These are phyloP conservation scores for Kwoniella shandongensis DNA, from an alignment of 768 basidiomycete species.

Conservation along the genomic window DNA sequence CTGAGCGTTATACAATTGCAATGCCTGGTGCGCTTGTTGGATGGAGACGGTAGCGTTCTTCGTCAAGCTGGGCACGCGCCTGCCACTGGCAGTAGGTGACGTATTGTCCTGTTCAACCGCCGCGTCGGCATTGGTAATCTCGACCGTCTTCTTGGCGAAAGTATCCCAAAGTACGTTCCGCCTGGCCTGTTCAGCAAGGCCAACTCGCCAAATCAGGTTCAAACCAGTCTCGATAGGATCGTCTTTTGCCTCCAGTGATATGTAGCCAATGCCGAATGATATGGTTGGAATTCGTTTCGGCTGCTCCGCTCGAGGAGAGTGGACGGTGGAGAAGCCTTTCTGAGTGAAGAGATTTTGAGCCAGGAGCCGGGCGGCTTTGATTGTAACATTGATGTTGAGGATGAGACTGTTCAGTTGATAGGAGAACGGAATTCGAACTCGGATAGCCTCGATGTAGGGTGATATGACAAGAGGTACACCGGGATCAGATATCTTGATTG, in stretches of 20 bases:
- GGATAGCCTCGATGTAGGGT: constrained; percentile 65
- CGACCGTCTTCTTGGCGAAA: constrained; percentile 74
- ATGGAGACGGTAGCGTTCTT: constrained; percentile 61
- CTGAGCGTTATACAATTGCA: constrained; percentile 68
- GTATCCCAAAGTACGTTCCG: constrained; percentile 75
- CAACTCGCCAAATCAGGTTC: constrained; percentile 71
- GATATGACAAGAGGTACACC: constrained; percentile 52
- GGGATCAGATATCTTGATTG: constrained; percentile 54
- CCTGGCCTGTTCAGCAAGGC: constrained; percentile 67
- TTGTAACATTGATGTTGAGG: constrained; percentile 65
- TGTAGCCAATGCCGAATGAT: constrained; percentile 60
- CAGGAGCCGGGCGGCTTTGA: constrained; percentile 75
- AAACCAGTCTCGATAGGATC: constrained; percentile 78
- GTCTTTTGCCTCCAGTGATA: constrained; percentile 78
- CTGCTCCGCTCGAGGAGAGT: constrained; percentile 67
- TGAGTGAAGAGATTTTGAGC: constrained; percentile 59
- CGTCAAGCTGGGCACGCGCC: constrained; percentile 8
- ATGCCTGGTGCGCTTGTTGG: constrained; percentile 68
- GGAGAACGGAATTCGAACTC: constrained; percentile 75
- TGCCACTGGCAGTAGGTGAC: background rate
- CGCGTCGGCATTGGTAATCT: constrained; percentile 55
- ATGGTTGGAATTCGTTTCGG: constrained; percentile 72
- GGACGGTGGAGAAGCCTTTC: constrained; percentile 61
- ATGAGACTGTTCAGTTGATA: constrained; percentile 75
- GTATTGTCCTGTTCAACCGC: constrained; percentile 2